Conservation (phyloP, 2,329 filamentous ascomycete genomes). For the Bipolaris victoriae region DNA sequence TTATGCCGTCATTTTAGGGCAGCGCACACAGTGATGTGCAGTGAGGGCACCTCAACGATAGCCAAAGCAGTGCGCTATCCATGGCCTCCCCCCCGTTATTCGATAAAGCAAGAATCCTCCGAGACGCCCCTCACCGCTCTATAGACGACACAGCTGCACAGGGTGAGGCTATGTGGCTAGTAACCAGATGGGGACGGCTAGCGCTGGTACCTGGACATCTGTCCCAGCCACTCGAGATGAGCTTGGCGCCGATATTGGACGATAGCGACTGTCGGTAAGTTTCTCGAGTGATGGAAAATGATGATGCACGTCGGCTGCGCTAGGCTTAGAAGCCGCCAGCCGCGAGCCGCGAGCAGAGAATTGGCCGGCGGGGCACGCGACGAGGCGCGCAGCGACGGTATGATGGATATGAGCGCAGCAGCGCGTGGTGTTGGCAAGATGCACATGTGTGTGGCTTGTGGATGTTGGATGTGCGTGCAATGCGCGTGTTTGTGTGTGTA, state of each 20-base stretch:
- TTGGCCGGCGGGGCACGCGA: slow-evolving; percentile 22
- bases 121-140: slow-evolving; percentile 24
- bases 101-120: slow-evolving; percentile 21
- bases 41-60: slow-evolving; percentile 4
- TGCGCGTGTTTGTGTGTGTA: not conserved
- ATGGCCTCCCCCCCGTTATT: slow-evolving; percentile 7
- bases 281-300: slow-evolving; percentile 18
- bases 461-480: not conserved
- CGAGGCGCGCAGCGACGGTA: not conserved
- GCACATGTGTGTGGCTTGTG: not conserved
- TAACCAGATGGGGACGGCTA: slow-evolving; percentile 2
- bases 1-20: not conserved
- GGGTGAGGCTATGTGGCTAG: slow-evolving; percentile 21
- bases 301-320: slow-evolving; percentile 27
- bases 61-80: slow-evolving; percentile 19
- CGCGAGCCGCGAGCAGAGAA: slow-evolving; percentile 28
- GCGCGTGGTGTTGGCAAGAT: not conserved
- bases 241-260: slow-evolving; percentile 34
- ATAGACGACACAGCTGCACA: slow-evolving; percentile 6
- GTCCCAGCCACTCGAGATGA: slow-evolving; percentile 16
- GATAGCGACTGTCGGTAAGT: slow-evolving; percentile 21
- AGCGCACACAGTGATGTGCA: slow-evolving; percentile 19
- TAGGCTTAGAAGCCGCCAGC: slow-evolving; percentile 30
- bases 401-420: not conserved
- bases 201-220: slow-evolving; percentile 13